Evolutionary conservation across 2,329 filamentous ascomycete species (phyloP).

Genomic region (Coniochaeta sp.): DNA sequence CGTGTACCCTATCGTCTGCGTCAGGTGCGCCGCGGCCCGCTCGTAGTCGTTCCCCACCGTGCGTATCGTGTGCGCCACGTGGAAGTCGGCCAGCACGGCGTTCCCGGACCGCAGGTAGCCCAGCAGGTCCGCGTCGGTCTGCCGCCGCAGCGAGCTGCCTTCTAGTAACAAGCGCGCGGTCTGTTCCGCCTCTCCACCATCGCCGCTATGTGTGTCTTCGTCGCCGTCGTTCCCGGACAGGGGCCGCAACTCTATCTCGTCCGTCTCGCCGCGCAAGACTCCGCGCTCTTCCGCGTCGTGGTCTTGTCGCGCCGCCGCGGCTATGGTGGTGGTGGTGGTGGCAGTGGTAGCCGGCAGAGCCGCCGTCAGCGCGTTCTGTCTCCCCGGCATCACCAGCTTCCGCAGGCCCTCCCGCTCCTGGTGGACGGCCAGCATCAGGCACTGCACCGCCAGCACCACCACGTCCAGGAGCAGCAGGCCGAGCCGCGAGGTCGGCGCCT

Average conservation of each 20-base stretch:
- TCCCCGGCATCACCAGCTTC: conserved; percentile 31
- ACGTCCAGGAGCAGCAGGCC: conserved; percentile 50
- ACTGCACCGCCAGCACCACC: conserved; percentile 49
- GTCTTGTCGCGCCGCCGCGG: conserved; percentile 30
- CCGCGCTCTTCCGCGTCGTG: conserved; percentile 52
- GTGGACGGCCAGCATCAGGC: conserved; percentile 57
- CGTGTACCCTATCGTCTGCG: conserved; percentile 48
- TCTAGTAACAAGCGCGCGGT: not conserved
- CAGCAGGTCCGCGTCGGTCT: conserved; percentile 23
- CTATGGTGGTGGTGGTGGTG: conserved; percentile 9
- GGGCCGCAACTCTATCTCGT: conserved; percentile 39
- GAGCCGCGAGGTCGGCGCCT: conserved; percentile 49
- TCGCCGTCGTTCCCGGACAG: conserved; percentile 16
- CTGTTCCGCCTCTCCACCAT: too few relatives aligned
- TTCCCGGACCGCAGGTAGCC: conserved; percentile 49
- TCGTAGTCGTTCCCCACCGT: conserved; percentile 39
- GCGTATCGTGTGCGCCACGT: conserved; percentile 41
- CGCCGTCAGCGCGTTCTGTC: not conserved
- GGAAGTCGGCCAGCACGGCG: conserved; percentile 45
- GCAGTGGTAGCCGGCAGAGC: not conserved
- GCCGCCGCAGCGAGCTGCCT: conserved; percentile 11
- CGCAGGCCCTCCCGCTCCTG: conserved; percentile 51
- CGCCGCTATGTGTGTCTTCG: not conserved
- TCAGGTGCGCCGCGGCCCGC: conserved; percentile 39
- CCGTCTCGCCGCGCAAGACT: conserved; percentile 31